A percentile compares a stretch with the other conserved stretches of the same genome.
phyloP scores from a whole-genome alignment of 176 grass and related monocot genomes.

The Leersia perrieri region DNA sequence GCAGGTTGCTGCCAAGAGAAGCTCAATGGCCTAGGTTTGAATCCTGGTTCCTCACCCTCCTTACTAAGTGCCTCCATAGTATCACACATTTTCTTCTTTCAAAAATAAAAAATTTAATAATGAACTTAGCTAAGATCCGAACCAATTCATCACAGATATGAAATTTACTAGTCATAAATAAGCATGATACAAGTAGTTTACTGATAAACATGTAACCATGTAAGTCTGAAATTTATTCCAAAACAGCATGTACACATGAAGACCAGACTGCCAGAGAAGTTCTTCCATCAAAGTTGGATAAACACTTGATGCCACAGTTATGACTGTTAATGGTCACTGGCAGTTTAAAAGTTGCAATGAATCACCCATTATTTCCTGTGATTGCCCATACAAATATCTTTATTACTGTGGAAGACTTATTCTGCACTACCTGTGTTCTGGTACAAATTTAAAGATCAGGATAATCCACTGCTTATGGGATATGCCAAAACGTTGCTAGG shows the following conservation, averaged over 20 bases:
- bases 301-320: not conserved
- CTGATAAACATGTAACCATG: not conserved
- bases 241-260: not conserved
- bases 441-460: not conserved
- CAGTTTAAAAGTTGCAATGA: not conserved
- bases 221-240: not conserved
- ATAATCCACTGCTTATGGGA: not conserved
- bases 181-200: not conserved
- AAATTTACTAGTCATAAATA: not conserved
- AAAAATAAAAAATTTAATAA: too few species aligned
- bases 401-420: not conserved
- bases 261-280: not conserved
- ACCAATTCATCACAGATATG: not conserved
- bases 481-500: not conserved
- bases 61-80: too few species aligned
- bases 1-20: too few species aligned
- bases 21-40: too few species aligned
- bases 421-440: not conserved
- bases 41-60: too few species aligned
- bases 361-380: not conserved
- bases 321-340: not conserved
- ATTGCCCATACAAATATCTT: not conserved
- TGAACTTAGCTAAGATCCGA: not conserved
- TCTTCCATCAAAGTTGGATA: not conserved
- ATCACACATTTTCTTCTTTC: too few species aligned